Evolutionary conservation across 2,329 filamentous ascomycete species (phyloP), one percentile per base, ranked within the genome.

Genomic region (Pseudogymnoascus sp.): DNA sequence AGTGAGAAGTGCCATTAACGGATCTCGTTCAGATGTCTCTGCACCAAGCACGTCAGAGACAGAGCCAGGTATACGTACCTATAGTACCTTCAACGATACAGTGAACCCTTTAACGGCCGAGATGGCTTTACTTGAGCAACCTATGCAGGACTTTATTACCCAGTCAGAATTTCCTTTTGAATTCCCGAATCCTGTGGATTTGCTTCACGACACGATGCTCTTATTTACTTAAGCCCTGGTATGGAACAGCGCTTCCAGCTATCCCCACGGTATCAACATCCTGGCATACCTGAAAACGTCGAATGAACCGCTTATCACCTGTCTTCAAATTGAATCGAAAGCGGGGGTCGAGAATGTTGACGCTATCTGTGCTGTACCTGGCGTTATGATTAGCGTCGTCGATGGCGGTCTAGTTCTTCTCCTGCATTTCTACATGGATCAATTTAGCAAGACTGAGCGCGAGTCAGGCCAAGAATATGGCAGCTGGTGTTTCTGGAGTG

Each of bases 101-200:
- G 11, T 61, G 18, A 33, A 33, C 23, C 38, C 38, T n/a, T 43
- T 61, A 5, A 61, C 59, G 4, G 31, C 59, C 2, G 59, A 61
- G 38, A 61, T 61, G 59, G 59, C 59, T n/a, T 31, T 61, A 49
- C 59, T 61, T 49, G 59, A 52, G 16, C 59, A 43, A 33, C 59
- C 59, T 28, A 61, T 61, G 59, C 38, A 61, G 23, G 59, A 61
- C 14, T 61, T 61, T 45, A 23, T 61, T 23, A 45, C 59, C 37
- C 59, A 61, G 38, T 14, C 38, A 25, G 59, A 45, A 16, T 45
- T 61, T 21, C 33, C 37, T 7, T 45, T 45, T 25, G 59, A 45
- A n/a, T 61, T 61, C 12, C 59, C 59, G 7, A 61, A 61, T 49
- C 59, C 59, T 28, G 38, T 61, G 14, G 38, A 61, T 18, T 61